Conservation (phyloP, 176 grass and related monocot genomes). For the Leersia perrieri region DNA sequence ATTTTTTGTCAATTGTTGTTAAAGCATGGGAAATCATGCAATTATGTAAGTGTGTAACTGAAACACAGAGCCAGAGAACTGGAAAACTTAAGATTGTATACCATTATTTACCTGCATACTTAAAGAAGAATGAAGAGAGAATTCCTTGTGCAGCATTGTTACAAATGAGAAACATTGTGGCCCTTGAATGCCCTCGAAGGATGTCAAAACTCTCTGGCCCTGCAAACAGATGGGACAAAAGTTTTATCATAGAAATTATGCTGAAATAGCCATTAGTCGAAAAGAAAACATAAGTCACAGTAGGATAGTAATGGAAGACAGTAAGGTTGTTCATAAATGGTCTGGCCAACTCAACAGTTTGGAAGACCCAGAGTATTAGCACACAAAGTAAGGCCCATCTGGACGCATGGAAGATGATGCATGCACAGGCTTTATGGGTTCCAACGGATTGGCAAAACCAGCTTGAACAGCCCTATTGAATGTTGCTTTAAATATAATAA, state of each 20-base stretch:
- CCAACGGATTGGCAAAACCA: too few species aligned
- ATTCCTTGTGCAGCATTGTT: conserved; percentile 99
- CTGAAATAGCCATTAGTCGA: conserved; percentile 14
- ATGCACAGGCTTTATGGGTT: neutral
- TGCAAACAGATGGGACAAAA: conserved; percentile 40
- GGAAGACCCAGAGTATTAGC: neutral
- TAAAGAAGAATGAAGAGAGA: conserved; percentile 99
- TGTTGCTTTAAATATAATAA: neutral
- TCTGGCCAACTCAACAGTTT: neutral
- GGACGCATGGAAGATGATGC: neutral
- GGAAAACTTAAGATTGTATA: neutral
- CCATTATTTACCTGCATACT: conserved; percentile 83
- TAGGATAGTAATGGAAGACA: neutral
- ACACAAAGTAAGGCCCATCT: neutral
- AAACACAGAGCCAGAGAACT: neutral
- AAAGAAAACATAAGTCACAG: conserved; percentile 10
- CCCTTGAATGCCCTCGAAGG: conserved; percentile 88
- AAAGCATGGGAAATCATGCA: neutral
- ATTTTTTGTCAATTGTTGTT: conserved; percentile 27
- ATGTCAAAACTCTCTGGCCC: conserved; percentile 95
- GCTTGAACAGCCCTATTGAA: neutral
- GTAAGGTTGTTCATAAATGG: neutral
- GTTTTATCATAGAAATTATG: conserved; percentile 33
- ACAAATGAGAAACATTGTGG: conserved; percentile 91
- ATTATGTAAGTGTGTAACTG: neutral